Evolutionary conservation across 805 yeast genomes (phyloP).

Genomic region (Kodamaea kaohsiungensis): DNA sequence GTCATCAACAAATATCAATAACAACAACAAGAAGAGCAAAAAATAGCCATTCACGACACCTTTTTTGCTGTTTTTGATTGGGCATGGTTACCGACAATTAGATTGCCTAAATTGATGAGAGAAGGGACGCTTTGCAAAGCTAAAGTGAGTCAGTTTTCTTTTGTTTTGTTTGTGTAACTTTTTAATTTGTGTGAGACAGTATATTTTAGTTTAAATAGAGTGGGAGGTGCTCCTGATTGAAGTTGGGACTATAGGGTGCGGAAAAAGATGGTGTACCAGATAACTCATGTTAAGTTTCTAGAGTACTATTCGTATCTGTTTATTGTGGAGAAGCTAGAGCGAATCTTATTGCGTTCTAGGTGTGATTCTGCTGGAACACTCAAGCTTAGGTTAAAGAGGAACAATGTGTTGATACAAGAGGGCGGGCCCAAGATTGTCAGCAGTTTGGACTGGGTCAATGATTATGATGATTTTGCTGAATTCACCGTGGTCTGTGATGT

Average conservation of each 20-base stretch:
- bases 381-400: constrained; percentile 5
- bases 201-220: background rate
- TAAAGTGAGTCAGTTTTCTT: background rate
- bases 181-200: background rate
- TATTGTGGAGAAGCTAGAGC: constrained; percentile 10
- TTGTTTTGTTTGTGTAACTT: background rate
- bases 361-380: constrained; percentile 4
- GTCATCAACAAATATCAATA: background rate
- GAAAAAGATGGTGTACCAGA: constrained; percentile 5
- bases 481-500: constrained; percentile 7
- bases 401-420: constrained; percentile 7
- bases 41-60: background rate
- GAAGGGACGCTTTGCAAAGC: background rate
- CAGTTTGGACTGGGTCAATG: constrained; percentile 6
- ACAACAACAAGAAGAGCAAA: background rate
- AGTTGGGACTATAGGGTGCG: background rate
- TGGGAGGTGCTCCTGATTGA: constrained; percentile 1
- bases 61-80: background rate
- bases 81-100: constrained; percentile 1
- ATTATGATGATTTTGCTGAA: constrained; percentile 10
- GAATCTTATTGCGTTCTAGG: constrained; percentile 3
- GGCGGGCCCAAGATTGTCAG: constrained; percentile 2
- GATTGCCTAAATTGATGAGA: background rate
- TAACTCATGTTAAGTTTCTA: constrained; percentile 6
- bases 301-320: constrained; percentile 10